phyloP scores from a whole-genome alignment of 2,329 filamentous ascomycete species.

The Arthrobotrys sinensis region DNA sequence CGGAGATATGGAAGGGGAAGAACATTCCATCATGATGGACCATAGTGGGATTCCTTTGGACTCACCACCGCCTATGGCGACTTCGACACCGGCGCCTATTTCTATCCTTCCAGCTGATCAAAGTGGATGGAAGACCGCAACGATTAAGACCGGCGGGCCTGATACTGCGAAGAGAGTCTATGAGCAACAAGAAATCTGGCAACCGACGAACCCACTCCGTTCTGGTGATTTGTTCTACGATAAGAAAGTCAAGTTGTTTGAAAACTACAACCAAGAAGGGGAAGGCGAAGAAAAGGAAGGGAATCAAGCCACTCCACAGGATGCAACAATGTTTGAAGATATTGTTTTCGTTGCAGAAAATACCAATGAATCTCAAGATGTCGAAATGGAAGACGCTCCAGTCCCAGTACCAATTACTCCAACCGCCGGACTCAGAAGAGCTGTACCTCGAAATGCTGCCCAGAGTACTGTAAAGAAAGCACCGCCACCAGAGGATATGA shows the following conservation, averaged over 20 bases:
- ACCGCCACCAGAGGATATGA: not conserved
- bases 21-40: constrained; percentile 1
- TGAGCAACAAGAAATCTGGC: constrained; percentile 45
- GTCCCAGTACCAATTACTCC: constrained; percentile 20
- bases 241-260: constrained; percentile 31
- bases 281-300: not conserved
- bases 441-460: not conserved
- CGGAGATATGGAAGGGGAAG: not conserved
- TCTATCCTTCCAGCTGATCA: constrained; percentile 12
- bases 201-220: not conserved
- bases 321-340: not conserved
- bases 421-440: constrained; percentile 13
- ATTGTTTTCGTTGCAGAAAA: constrained; percentile 4
- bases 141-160: not conserved
- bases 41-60: not conserved
- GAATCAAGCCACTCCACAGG: not conserved
- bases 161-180: constrained; percentile 34
- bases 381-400: not conserved
- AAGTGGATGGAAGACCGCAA: constrained; percentile 16
- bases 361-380: not conserved
- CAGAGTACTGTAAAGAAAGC: not conserved
- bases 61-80: not conserved
- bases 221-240: constrained; percentile 24
- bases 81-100: constrained; percentile 22
- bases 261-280: not conserved